Conservation (phyloP, 257 asterid genomes). For the Nicotiana benthamiana region DNA sequence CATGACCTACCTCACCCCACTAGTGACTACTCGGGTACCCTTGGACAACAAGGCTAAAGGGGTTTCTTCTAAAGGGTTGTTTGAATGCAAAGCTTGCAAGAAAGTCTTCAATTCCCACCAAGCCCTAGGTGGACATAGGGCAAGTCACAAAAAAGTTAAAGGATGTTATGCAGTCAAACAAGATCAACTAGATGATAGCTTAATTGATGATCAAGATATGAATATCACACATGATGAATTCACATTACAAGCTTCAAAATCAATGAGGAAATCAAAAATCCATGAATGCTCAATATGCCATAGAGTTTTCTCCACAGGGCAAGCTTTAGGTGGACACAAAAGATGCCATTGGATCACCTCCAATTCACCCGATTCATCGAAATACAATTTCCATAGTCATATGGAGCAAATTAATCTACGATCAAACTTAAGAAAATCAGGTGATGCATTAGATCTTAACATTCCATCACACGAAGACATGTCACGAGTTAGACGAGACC, state of each 20-base stretch:
- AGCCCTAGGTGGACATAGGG: conserved; percentile 91
- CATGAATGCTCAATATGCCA: conserved; percentile 93
- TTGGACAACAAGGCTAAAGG: conserved; percentile 37
- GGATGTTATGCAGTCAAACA: conserved; percentile 86
- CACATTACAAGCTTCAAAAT: conserved; percentile 31
- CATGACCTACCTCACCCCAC: background rate
- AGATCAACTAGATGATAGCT: conserved; percentile 32
- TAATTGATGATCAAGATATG: conserved; percentile 27
- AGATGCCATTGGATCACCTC: conserved; percentile 94
- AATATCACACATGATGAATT: conserved; percentile 36
- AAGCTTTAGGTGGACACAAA: conserved; percentile 95
- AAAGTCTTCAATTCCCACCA: conserved; percentile 92
- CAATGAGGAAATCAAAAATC: conserved; percentile 56
- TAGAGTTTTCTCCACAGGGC: conserved; percentile 76
- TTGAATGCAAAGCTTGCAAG: conserved; percentile 93
- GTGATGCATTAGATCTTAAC: conserved; percentile 54
- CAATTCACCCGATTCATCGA: conserved; percentile 38
- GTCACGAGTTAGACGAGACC: conserved; percentile 38
- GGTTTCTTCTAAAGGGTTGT: conserved; percentile 41
- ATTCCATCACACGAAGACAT: conserved; percentile 64
- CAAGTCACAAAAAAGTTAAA: conserved; percentile 92
- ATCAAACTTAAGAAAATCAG: conserved; percentile 8
- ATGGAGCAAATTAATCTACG: conserved; percentile 9
- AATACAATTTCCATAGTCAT: conserved; percentile 28
- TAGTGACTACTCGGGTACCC: background rate